Base-by-base conservation (phyloP, 208 protist genomes). In the Leishmania aethiopica region DNA sequence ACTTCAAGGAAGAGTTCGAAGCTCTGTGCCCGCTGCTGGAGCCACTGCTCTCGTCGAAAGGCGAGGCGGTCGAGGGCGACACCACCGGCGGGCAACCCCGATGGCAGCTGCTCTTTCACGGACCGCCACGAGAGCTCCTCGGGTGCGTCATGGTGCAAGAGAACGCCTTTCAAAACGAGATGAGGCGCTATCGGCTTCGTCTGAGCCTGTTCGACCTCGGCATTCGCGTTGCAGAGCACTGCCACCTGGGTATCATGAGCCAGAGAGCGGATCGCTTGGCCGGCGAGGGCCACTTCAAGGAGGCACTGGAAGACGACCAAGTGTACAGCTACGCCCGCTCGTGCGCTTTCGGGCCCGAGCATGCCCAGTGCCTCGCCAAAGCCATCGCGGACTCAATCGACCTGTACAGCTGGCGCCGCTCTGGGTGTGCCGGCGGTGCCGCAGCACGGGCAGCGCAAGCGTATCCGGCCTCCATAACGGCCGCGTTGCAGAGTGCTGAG, bases 121-220 rank as follows among this genome's bases (percentile, higher is more conserved):
- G 92, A n/a, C 90, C 91, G 0, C 57, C 70, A 59, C 91, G 92
- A 64, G 92, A 97, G 90, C 84, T 97, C 35, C 85, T 97, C 19
- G 91, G 88, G 17, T 96, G 92, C 74, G 86, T 97, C 59, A 87
- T 97, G 42, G 89, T 97, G 57, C 92, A 97, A 84, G 88, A 89
- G 40, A 90, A 92, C 76, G 94, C 94, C 49, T 97, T 97, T 73
- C 94, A 97, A 72, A 95, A 95, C 79, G 94, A 97, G 77, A 80
- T 96, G 86, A 88, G 91, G 77, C 83, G 89, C 74, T 97, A 97
- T 80, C 94, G 94, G 10, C 83, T 97, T 60, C 92, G 94, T 51
- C 84, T 97, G 42, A 86, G 86, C 72, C 90, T 97, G 22, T 97
- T 96, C 71, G 91, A 96, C 70, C 87, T 95, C 72, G 94, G 94